These are phyloP conservation scores for Lepraria neglecta DNA, from an alignment of 495 filamentous ascomycete species.

Conservation along the genomic window DNA sequence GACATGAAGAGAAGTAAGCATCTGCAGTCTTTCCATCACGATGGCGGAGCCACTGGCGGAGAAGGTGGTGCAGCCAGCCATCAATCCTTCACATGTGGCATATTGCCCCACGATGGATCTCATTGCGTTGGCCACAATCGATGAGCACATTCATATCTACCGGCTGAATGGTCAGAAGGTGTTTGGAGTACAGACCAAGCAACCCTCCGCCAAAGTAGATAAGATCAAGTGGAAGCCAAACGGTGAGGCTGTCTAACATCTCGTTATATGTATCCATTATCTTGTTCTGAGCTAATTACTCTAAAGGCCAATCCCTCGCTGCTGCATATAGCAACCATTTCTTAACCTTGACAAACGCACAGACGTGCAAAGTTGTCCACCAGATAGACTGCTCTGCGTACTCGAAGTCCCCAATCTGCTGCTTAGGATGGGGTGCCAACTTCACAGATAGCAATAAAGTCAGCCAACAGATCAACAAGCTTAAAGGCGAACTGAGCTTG, in stretches of 20 bases:
- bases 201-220: slow-evolving; percentile 42
- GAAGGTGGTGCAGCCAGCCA: slow-evolving; percentile 49
- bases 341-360: slow-evolving; percentile 64
- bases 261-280: neutral
- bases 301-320: slow-evolving; percentile 62
- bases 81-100: slow-evolving; percentile 52
- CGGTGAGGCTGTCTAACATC: slow-evolving; percentile 43
- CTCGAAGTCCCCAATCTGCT: slow-evolving; percentile 46
- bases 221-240: slow-evolving; percentile 72
- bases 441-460: slow-evolving; percentile 51
- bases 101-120: slow-evolving; percentile 83
- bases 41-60: slow-evolving; percentile 39
- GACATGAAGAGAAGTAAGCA: neutral
- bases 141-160: slow-evolving; percentile 57
- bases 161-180: slow-evolving; percentile 64
- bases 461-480: slow-evolving; percentile 38
- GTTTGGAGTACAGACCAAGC: slow-evolving; percentile 51
- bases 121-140: slow-evolving; percentile 60
- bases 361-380: slow-evolving; percentile 71
- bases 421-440: slow-evolving; percentile 69
- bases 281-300: slow-evolving; percentile 7
- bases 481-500: slow-evolving; percentile 37
- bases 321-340: slow-evolving; percentile 68
- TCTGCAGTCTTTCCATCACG: slow-evolving; percentile 1
- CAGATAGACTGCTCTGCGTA: slow-evolving; percentile 48